Evolutionary conservation across 176 grass and related monocot genomes (phyloP), one percentile per base, ranked within the genome.

Genomic region (Carex parvula): DNA sequence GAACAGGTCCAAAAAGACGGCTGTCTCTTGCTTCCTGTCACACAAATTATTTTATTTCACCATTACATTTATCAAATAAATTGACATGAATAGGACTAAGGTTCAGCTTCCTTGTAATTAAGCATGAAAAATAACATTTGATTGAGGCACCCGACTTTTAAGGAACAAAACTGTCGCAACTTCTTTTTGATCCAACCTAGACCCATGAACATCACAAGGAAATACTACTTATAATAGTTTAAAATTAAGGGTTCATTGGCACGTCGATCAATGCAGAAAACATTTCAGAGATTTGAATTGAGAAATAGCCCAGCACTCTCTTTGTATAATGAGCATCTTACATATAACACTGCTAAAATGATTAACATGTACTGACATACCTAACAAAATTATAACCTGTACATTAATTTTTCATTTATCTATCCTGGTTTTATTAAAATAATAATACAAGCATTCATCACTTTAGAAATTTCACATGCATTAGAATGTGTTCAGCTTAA

Each of bases 21-120:
- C 96, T 95, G 63, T 99, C 96, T 76, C 88, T 93, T 53, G 93
- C 96, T 93, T 99, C 96, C 96, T 97, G 90, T 53, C 20, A 84
- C 44, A 85, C 14, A 57, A 78, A 2, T 70, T 18, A 57, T 78
- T 78, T 17, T 57, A 17, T 77, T 54, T 77, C n/a, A 77, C 22
- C 48, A 77, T 56, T 77, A 21, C 20, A 55, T 55, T 55, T 32
- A 14, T 14, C 50, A 48, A 74, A 74, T 22, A 74, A 74, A 74
- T 50, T 26, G n/a, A 14, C 44, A 50, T 22, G 0, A 26, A 21
- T 53, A 24, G 20, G 4, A 74, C 4, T 50, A 73, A 24, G n/a
- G 42, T 73, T 73, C 42, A 73, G 20, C 10, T 24, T 48, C 72
- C 1, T 54, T 24, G 12, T 21, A 75, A 75, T 55, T 17, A 48